Base-by-base conservation (phyloP, 441 rosid species). In the Aleurites moluccanus region DNA sequence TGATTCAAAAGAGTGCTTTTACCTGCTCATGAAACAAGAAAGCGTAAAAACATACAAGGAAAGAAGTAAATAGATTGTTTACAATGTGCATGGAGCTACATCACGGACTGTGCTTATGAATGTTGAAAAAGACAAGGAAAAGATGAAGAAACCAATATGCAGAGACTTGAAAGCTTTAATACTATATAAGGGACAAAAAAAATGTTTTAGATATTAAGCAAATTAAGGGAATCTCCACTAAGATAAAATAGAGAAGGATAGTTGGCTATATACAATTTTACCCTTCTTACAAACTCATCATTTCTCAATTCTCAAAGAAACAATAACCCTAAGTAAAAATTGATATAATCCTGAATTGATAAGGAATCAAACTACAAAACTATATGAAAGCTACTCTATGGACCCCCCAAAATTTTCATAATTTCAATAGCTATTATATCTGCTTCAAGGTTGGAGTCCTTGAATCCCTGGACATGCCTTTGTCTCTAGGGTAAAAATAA, bases 1-100 rank as follows among this genome's bases (percentile, higher is more conserved):
- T 92, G 91, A 83, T 94, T 94, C 85, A 94, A 71, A 20, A 94
- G 83, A 23, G 98, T 92, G 81, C 98, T 91, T 81, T 91, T 92
- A 77, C 97, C 97, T 92, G 83, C 67, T 18, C 49, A 73, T 47
- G 49, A 56, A 47, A 60, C 23, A 28, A 53, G 50, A 60, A 38
- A 33, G 15, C 30, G 11, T 1, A 45, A 10, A 42, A 35, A 23
- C 52, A 66, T 20, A 40, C 27, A 14, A 59, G 23, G 9, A 16
- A 8, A 56, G n/a, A 21, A 21, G 3, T 21, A 21, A 55, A 55
- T 9, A 55, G 10, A 55, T 10, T 55, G 2, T 55, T 21, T 7
- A 56, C 61, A 21, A 23, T 10, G 4, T 21, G 14, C 16, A 56
- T 23, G 30, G 14, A 10, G 14, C 30, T 56, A 23, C 14, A 56